These are phyloP conservation scores for Trichoderma gamsii DNA, from an alignment of 495 filamentous ascomycete species.

Conservation along the genomic window DNA sequence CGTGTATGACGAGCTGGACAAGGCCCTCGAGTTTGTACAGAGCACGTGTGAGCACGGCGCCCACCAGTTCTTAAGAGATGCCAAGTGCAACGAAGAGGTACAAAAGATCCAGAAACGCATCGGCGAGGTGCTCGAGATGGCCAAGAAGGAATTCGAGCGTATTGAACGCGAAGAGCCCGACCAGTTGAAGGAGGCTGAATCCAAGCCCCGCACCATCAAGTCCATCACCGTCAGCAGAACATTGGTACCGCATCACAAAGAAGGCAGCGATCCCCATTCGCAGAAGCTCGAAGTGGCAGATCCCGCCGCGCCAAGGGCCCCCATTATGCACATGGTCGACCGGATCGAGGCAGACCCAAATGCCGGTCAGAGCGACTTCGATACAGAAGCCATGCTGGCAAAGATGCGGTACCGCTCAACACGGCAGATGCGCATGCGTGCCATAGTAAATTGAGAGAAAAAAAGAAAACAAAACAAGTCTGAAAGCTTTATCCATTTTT, in stretches of 20 bases:
- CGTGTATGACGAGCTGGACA: slow-evolving; percentile 67
- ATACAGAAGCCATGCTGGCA: neutral
- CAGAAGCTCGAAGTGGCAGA: slow-evolving; percentile 6
- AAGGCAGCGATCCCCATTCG: neutral
- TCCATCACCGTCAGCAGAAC: slow-evolving; percentile 11
- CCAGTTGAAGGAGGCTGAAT: slow-evolving; percentile 22
- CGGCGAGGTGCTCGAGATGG: slow-evolving; percentile 51
- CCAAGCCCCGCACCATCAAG: neutral
- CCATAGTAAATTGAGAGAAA: neutral
- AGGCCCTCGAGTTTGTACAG: slow-evolving; percentile 70
- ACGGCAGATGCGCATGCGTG: slow-evolving; percentile 1
- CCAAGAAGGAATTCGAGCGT: slow-evolving; percentile 53
- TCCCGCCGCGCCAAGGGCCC: neutral
- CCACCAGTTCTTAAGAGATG: slow-evolving; percentile 78
- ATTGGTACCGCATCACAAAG: slow-evolving; percentile 9
- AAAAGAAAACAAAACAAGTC: neutral
- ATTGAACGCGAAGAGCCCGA: slow-evolving; percentile 35
- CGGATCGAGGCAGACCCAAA: slow-evolving; percentile 1
- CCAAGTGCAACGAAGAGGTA: slow-evolving; percentile 71
- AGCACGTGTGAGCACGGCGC: slow-evolving; percentile 76
- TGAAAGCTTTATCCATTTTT: neutral
- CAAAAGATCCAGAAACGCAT: slow-evolving; percentile 56
- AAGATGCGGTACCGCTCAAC: neutral
- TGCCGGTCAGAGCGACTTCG: neutral
- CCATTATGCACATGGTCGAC: neutral